Conservation (phyloP, 768 basidiomycete genomes). For the Russula abietina region DNA sequence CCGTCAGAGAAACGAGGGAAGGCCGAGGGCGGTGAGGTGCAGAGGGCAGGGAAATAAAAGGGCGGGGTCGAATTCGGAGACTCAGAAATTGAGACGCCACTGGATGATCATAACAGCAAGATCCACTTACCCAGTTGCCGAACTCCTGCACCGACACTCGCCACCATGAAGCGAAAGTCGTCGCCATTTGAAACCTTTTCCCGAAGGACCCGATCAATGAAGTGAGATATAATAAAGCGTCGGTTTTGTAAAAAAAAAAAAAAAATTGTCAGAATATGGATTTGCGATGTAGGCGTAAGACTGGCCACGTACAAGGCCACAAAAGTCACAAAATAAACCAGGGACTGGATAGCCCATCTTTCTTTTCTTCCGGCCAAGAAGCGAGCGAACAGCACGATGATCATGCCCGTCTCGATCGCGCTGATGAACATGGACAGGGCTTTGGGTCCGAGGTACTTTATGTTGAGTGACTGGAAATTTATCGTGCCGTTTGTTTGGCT, state of each 20-base stretch:
- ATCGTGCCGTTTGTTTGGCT: too few relatives aligned
- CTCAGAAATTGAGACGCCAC: not conserved
- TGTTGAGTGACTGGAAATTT: too few relatives aligned
- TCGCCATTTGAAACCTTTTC: slow-evolving; percentile 25
- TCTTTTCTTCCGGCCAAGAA: slow-evolving; percentile 26
- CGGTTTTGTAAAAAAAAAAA: not conserved
- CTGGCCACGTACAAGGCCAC: slow-evolving; percentile 25
- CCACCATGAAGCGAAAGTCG: slow-evolving; percentile 27
- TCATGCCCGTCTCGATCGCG: too few relatives aligned
- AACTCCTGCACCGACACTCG: slow-evolving; percentile 26
- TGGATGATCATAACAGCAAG: not conserved
- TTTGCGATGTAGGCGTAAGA: too few relatives aligned
- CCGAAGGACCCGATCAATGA: not conserved
- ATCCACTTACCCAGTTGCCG: slow-evolving; percentile 27
- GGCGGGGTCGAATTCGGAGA: not conserved
- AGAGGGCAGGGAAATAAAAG: not conserved
- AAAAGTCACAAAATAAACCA: slow-evolving; percentile 28
- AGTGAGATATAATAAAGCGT: not conserved
- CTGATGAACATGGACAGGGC: too few relatives aligned
- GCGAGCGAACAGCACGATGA: too few relatives aligned
- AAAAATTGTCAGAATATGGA: too few relatives aligned
- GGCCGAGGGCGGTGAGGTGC: not conserved
- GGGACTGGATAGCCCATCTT: slow-evolving; percentile 14
- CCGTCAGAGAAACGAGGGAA: not conserved
- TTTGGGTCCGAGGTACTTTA: too few relatives aligned